Evolutionary conservation across 176 grass and related monocot genomes (phyloP).

Genomic region (Melocanna baccifera): DNA sequence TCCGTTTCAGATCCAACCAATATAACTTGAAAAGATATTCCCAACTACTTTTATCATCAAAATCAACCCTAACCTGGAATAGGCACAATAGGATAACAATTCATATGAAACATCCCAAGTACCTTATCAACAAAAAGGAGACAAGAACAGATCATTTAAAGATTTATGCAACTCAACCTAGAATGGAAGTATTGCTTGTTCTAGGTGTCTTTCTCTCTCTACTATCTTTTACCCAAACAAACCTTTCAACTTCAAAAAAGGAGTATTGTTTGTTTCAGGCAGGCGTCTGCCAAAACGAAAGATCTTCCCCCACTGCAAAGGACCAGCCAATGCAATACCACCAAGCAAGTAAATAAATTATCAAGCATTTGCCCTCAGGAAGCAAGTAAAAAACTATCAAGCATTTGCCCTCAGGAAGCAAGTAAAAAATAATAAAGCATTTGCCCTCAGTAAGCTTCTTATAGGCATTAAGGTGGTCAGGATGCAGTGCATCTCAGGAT

Average conservation of each 20-base stretch:
- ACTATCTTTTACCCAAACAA: background rate
- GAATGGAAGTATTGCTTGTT: constrained; percentile 7
- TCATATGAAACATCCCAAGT: background rate
- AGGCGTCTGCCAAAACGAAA: background rate
- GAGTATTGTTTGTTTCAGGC: background rate
- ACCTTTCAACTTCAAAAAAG: background rate
- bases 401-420: background rate
- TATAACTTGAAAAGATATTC: constrained; percentile 99
- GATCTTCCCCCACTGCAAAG: background rate
- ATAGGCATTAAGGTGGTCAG: background rate
- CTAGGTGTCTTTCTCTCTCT: background rate
- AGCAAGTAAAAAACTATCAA: constrained; percentile 1
- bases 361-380: background rate
- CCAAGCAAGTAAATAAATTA: constrained; percentile 1
- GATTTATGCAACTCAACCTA: constrained; percentile 1
- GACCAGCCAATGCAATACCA: constrained; percentile 1
- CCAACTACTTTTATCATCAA: constrained; percentile 96
- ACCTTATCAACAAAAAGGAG: constrained; percentile 20
- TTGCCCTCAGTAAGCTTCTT: background rate
- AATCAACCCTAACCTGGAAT: constrained; percentile 77
- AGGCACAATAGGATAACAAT: background rate
- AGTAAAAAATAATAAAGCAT: background rate
- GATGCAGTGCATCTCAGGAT: background rate
- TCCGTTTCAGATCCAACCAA: constrained; percentile 91
- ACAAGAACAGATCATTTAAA: constrained; percentile 2